Percentiles rank a stretch among this genome's conserved stretches.
phyloP scores from a whole-genome alignment of 2,329 filamentous ascomycete genomes.

The Didymella pinodella region DNA sequence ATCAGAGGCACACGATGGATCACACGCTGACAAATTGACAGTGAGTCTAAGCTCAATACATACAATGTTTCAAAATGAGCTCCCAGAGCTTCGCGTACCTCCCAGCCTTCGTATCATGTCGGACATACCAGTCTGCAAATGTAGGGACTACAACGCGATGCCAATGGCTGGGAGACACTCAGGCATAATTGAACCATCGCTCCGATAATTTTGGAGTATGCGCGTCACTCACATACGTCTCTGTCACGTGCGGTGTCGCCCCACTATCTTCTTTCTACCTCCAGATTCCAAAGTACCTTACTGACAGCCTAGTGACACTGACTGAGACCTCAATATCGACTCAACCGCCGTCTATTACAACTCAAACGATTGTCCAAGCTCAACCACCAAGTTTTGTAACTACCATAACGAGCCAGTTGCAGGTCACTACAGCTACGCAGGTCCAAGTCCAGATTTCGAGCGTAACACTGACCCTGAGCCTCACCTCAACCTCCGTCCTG shows the following conservation, averaged over 20 bases:
- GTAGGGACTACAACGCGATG: no score
- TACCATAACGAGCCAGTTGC: slow-evolving; percentile 4
- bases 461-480: background rate
- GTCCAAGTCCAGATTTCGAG: background rate
- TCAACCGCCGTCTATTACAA: background rate
- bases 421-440: background rate
- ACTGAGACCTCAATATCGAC: background rate
- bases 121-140: no score
- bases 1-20: background rate
- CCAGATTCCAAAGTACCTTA: background rate
- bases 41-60: background rate
- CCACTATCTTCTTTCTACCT: background rate
- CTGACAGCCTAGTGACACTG: background rate
- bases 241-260: background rate
- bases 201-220: no score
- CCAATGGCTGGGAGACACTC: no score
- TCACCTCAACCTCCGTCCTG: background rate
- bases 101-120: no score
- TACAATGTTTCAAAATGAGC: background rate
- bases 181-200: no score
- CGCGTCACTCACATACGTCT: background rate
- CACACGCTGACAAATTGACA: background rate
- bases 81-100: no score
- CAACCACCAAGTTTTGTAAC: slow-evolving; percentile 8
- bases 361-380: background rate